Evolutionary conservation across 495 filamentous ascomycete species (phyloP).

Genomic region (Evansstolkia leycettana): DNA sequence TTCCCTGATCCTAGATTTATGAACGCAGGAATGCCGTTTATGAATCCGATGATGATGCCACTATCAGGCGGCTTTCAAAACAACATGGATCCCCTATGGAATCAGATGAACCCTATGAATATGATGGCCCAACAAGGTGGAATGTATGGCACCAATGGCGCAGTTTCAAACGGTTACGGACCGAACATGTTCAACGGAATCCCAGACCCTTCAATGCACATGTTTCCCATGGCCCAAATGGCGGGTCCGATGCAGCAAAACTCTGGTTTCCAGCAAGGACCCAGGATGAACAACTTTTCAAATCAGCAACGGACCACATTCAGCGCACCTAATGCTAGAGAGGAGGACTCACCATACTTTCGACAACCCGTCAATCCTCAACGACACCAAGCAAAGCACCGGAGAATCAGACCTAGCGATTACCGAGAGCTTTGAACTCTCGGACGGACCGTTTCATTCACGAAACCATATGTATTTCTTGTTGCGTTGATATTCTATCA

Average conservation of each 20-base stretch:
- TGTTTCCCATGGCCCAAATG: slow-evolving; percentile 26
- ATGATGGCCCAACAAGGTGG: slow-evolving; percentile 25
- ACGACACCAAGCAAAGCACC: slow-evolving; percentile 68
- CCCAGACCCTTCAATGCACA: slow-evolving; percentile 28
- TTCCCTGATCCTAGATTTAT: slow-evolving; percentile 30
- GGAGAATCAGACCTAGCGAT: slow-evolving; percentile 72
- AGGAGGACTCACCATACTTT: slow-evolving; percentile 89
- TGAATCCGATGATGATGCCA: slow-evolving; percentile 43
- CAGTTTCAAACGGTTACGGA: slow-evolving; percentile 15
- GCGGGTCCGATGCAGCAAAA: slow-evolving; percentile 16
- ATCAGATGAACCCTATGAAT: slow-evolving; percentile 38
- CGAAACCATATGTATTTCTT: background rate
- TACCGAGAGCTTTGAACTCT: slow-evolving; percentile 78
- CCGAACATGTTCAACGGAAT: slow-evolving; percentile 26
- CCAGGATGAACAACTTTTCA: slow-evolving; percentile 39
- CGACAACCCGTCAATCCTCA: slow-evolving; percentile 93
- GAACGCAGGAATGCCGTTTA: slow-evolving; percentile 32
- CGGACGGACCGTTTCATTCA: slow-evolving; percentile 2
- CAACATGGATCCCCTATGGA: slow-evolving; percentile 29
- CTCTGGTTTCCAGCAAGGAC: slow-evolving; percentile 18
- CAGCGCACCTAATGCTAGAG: slow-evolving; percentile 46
- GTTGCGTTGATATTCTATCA: too few species aligned
- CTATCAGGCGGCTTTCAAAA: slow-evolving; percentile 29
- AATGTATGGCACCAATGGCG: slow-evolving; percentile 34
- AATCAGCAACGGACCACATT: slow-evolving; percentile 65